Evolutionary conservation across 331 rosid species (phyloP).

Genomic region (Pyrus hybrid): DNA sequence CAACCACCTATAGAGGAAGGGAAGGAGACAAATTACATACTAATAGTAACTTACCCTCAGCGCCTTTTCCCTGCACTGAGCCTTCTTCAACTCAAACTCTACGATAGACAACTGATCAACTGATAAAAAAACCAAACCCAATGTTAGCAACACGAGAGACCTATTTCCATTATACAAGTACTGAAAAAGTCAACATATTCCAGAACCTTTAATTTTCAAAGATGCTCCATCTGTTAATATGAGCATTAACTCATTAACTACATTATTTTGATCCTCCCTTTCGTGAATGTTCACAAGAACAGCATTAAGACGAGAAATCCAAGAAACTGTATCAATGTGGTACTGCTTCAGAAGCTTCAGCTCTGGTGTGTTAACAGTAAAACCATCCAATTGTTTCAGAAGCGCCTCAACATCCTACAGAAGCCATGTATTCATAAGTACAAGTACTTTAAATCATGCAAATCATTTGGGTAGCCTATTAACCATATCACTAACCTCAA

Average conservation of each 20-base stretch:
- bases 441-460: slow-evolving; percentile 5
- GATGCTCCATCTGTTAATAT: slow-evolving; percentile 59
- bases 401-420: slow-evolving; percentile 60
- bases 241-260: slow-evolving; percentile 49
- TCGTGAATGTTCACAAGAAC: slow-evolving; percentile 36
- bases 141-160: neutral
- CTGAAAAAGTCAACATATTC: neutral
- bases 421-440: slow-evolving; percentile 15
- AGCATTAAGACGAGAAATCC: slow-evolving; percentile 54
- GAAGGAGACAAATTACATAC: neutral
- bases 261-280: slow-evolving; percentile 51
- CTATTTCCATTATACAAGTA: neutral
- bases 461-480: neutral
- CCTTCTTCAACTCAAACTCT: slow-evolving; percentile 79
- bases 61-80: slow-evolving; percentile 69
- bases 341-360: slow-evolving; percentile 61
- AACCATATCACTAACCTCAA: slow-evolving; percentile 48
- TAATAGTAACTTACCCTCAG: slow-evolving; percentile 30
- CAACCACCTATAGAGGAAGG: neutral
- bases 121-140: slow-evolving; percentile 27
- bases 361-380: slow-evolving; percentile 59
- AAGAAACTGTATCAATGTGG: slow-evolving; percentile 50
- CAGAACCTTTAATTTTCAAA: slow-evolving; percentile 75
- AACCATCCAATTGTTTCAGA: slow-evolving; percentile 56
- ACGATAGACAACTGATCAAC: slow-evolving; percentile 74